Percentiles rank a stretch among this genome's conserved stretches.
phyloP scores from a whole-genome alignment of 1,284 basidiomycete genomes.

The Ustilago hordei region DNA sequence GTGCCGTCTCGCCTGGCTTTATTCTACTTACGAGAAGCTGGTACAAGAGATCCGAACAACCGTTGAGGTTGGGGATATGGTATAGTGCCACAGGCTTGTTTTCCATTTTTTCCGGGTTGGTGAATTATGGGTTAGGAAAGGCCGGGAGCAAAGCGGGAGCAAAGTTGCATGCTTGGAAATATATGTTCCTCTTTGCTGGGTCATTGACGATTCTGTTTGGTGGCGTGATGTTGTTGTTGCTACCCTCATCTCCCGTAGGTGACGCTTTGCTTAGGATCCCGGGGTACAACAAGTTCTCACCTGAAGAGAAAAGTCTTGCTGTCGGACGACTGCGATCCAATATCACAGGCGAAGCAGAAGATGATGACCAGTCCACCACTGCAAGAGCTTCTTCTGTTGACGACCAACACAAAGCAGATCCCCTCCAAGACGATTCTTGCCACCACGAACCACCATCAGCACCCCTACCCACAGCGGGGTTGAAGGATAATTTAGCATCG shows the following conservation, averaged over 20 bases:
- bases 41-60: conserved; percentile 71
- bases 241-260: conserved; percentile 71
- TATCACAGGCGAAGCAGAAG: conserved; percentile 69
- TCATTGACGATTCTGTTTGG: conserved; percentile 72
- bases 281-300: conserved; percentile 55
- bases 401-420: conserved; percentile 16
- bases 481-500: conserved; percentile 38
- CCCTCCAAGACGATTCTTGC: conserved; percentile 12
- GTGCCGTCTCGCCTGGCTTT: conserved; percentile 72
- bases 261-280: conserved; percentile 48
- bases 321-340: conserved; percentile 68
- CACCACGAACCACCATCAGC: conserved; percentile 4
- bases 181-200: conserved; percentile 73
- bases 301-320: conserved; percentile 61
- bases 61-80: conserved; percentile 70
- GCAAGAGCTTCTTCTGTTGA: conserved; percentile 21
- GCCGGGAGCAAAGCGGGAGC: conserved; percentile 65
- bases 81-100: conserved; percentile 73
- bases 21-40: conserved; percentile 72
- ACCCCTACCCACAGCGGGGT: conserved; percentile 24
- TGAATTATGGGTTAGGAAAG: conserved; percentile 72
- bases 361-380: conserved; percentile 45
- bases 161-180: conserved; percentile 72
- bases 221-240: conserved; percentile 70
- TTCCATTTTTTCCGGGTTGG: conserved; percentile 70